phyloP scores from a whole-genome alignment of 805 yeast genomes.

The Suhomyces prunicola region DNA sequence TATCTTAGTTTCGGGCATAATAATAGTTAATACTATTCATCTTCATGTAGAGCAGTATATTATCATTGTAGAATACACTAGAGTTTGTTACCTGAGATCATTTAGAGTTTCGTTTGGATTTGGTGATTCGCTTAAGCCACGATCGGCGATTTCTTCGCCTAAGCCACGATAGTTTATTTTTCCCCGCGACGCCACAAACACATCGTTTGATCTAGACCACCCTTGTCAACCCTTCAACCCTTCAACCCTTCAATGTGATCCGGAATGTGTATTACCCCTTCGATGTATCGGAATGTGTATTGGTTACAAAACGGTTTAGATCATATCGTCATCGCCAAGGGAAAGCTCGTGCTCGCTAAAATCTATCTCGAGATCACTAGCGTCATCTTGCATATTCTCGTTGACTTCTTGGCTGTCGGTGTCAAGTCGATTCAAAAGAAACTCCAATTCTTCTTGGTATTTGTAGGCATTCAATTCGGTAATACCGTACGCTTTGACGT shows the following conservation, averaged over 20 bases:
- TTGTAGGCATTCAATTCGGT: constrained; percentile 24
- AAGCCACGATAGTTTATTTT: no score
- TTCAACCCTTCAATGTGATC: not conserved
- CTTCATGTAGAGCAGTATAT: not conserved
- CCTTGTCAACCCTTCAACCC: not conserved
- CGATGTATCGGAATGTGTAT: no score
- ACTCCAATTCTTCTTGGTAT: constrained; percentile 20
- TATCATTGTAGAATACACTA: no score
- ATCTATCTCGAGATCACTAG: not conserved
- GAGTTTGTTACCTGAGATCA: no score
- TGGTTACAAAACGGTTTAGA: not conserved
- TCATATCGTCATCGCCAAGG: not conserved
- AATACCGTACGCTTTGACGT: constrained; percentile 29
- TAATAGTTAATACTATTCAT: not conserved
- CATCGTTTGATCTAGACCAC: not conserved
- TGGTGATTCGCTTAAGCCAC: not conserved
- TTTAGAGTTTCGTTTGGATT: not conserved
- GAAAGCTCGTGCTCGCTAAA: not conserved
- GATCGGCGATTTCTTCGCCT: not conserved
- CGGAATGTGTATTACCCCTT: no score
- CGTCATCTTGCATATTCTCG: not conserved
- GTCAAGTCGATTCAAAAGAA: constrained; percentile 10
- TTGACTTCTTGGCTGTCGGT: not conserved
- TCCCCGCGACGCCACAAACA: not conserved
- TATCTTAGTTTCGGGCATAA: not conserved